Conservation (phyloP, 2,329 filamentous ascomycete species). For the Phyllosticta citriasiana region DNA sequence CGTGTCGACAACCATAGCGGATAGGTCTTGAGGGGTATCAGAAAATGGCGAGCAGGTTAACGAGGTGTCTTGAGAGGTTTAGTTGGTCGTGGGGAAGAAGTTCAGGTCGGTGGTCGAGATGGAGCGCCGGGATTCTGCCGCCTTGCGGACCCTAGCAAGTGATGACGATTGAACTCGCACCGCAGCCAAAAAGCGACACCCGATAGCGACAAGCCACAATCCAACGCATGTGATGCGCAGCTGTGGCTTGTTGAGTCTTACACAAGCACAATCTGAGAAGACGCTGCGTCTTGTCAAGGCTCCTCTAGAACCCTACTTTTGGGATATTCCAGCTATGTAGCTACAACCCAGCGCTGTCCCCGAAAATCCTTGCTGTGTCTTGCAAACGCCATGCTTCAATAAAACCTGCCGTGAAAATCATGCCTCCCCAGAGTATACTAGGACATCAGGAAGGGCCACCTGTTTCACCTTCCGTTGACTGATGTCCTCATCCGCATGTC, state of each 20-base stretch:
- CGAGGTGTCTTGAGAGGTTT: background rate
- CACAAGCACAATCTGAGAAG: background rate
- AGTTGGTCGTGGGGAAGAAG: background rate
- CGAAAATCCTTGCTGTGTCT: conserved; percentile 8
- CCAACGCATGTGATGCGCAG: background rate
- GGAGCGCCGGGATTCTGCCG: conserved; percentile 3
- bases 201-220: conserved; percentile 4
- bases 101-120: background rate
- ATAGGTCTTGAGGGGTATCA: conserved; percentile 5
- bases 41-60: background rate
- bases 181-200: conserved; percentile 2
- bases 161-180: conserved; percentile 6
- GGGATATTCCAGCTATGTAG: conserved; percentile 2
- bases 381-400: conserved; percentile 9
- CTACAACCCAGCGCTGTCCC: conserved; percentile 6
- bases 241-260: background rate
- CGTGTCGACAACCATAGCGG: conserved; percentile 75
- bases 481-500: conserved; percentile 1
- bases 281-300: background rate
- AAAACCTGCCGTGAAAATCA: conserved; percentile 10
- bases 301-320: background rate
- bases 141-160: conserved; percentile 6
- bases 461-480: conserved; percentile 12
- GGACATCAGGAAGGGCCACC: conserved; percentile 12
- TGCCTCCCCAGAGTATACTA: conserved; percentile 3